Percentiles rank a stretch among this genome's conserved stretches.
phyloP scores from a whole-genome alignment of 2,329 filamentous ascomycete genomes.

The Aspergillus melleus region DNA sequence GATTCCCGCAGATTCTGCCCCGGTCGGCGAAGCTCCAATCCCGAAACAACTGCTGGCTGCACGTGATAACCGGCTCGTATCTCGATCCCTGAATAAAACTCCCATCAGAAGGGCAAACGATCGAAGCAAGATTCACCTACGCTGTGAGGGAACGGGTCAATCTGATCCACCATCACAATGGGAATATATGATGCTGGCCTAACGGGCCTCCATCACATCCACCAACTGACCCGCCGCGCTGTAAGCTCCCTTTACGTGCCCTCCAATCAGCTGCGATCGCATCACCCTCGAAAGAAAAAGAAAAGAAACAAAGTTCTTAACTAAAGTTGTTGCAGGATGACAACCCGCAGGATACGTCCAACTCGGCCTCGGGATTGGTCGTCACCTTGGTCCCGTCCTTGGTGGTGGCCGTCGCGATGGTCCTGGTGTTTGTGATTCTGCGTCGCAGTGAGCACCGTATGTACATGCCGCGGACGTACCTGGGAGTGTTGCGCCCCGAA shows the following conservation, averaged over 20 bases:
- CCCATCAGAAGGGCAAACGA: background rate
- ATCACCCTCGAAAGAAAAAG: background rate
- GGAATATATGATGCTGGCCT: background rate
- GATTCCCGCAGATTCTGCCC: background rate
- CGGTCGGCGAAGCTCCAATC: background rate
- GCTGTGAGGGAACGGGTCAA: background rate
- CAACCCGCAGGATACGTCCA: slow-evolving; percentile 23
- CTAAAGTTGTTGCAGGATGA: slow-evolving; percentile 6
- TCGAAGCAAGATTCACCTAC: background rate
- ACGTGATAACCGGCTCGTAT: background rate
- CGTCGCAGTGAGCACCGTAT: slow-evolving; percentile 50
- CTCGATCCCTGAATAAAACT: background rate
- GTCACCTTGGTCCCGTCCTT: slow-evolving; percentile 51
- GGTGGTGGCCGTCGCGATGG: slow-evolving; percentile 45
- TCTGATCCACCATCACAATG: background rate
- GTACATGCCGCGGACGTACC: slow-evolving; percentile 58
- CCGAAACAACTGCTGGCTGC: background rate
- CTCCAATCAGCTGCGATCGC: background rate
- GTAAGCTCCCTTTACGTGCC: background rate
- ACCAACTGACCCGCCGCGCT: background rate
- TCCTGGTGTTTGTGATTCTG: slow-evolving; percentile 53
- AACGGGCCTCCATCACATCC: background rate
- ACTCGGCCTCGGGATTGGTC: slow-evolving; percentile 48
- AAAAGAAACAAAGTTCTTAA: background rate
- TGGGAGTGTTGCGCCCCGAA: slow-evolving; percentile 52